Evolutionary conservation across 805 yeast species (phyloP).

Genomic region (Starmerella stigmatis): DNA sequence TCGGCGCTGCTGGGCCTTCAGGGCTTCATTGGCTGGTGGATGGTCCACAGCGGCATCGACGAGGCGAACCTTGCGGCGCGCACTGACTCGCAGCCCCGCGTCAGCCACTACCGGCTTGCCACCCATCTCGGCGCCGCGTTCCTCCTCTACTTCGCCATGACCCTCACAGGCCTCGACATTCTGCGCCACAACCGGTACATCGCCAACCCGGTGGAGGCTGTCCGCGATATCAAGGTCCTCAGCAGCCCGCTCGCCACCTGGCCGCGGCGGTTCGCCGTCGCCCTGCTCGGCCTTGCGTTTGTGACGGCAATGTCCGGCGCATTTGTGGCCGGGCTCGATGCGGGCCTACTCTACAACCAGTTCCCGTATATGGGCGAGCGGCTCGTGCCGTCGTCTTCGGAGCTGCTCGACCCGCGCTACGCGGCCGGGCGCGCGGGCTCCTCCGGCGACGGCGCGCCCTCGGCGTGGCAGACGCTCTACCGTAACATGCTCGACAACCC

Average conservation of each 20-base stretch:
- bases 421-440: constrained; percentile 33
- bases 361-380: constrained; percentile 87
- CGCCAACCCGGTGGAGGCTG: constrained; percentile 50
- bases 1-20: constrained; percentile 77
- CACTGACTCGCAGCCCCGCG: constrained; percentile 90
- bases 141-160: constrained; percentile 72
- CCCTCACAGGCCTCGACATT: constrained; percentile 81
- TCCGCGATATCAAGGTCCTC: constrained; percentile 46
- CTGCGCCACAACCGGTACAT: constrained; percentile 63
- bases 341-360: constrained; percentile 89
- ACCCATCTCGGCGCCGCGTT: constrained; percentile 93
- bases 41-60: constrained; percentile 93
- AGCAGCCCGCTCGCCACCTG: constrained; percentile 49
- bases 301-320: constrained; percentile 96
- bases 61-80: constrained; percentile 58
- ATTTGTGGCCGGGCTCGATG: constrained; percentile 95
- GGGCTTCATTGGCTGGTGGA: constrained; percentile 99
- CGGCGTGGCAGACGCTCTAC: constrained; percentile 40
- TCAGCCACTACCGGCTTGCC: constrained; percentile 86
- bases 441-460: constrained; percentile 33
- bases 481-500: constrained; percentile 92
- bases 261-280: constrained; percentile 46
- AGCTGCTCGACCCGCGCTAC: constrained; percentile 64
- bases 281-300: constrained; percentile 59
- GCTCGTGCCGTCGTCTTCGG: constrained; percentile 66